A percentile compares a stretch with the other conserved stretches of the same genome.
These are phyloP conservation scores for Tanacetum coccineum DNA, from an alignment of 129 eudicot species.

Conservation along the genomic window DNA sequence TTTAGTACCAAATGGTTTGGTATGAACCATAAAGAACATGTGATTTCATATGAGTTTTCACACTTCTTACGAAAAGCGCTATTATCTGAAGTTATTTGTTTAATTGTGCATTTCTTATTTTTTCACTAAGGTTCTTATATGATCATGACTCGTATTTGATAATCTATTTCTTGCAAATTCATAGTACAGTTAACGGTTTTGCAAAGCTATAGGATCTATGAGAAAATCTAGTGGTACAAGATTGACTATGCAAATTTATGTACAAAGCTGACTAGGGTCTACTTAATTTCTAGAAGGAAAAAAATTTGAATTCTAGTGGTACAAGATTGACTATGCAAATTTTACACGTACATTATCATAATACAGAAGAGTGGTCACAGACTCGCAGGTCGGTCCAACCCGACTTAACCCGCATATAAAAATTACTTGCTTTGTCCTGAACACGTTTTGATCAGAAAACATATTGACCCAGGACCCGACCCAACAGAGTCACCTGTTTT, in stretches of 20 bases:
- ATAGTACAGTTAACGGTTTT: not conserved
- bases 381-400: no score
- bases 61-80: not conserved
- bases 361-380: no score
- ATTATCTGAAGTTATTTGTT: no score
- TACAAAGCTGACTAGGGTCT: constrained; percentile 16
- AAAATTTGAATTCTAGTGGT: constrained; percentile 16
- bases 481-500: no score
- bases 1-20: constrained; percentile 5
- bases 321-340: no score
- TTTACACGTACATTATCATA: no score
- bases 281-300: constrained; percentile 14
- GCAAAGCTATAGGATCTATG: not conserved
- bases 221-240: not conserved
- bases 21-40: not conserved
- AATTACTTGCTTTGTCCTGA: not conserved
- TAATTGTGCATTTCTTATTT: no score
- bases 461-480: no score
- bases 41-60: not conserved
- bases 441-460: no score
- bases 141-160: constrained; percentile 6
- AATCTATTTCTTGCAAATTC: constrained; percentile 1
- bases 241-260: constrained; percentile 12
- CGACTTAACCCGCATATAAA: not conserved
- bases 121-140: no score